Base-by-base conservation (phyloP, 176 grass and related monocot genomes). In the Phoenix dactylifera region DNA sequence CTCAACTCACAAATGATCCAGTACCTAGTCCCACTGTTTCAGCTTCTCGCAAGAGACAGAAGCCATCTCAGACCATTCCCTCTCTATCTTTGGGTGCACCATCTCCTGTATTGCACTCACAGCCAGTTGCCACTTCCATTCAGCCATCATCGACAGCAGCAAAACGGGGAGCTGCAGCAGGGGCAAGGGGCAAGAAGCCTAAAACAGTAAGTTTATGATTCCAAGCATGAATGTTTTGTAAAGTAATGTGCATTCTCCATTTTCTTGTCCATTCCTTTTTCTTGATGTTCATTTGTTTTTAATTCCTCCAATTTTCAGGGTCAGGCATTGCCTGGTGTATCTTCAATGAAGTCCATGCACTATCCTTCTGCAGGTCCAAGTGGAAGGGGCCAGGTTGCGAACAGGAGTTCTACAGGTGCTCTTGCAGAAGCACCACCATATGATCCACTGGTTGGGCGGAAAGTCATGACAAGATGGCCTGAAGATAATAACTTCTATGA, bases 41-140 rank as follows among this genome's bases (percentile, higher is more conserved):
- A 26, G 89, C 93, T 60, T 79, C 76, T 19, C 82, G 88, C 56
- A 98, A 98, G 85, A 89, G 93, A 76, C 93, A 92, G 72, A 88
- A 85, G 74, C 88, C 76, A 62, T 82, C 87, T n/a, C 92, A 88
- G 80, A 60, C 84, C 17, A 49, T 90, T 78, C 72, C 74, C 7
- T 30, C 83, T 52, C 61, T 88, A 44, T 79, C 82, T 54, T 28
- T 83, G 52, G 48, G 72, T 66, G 62, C 76, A 71, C 93, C 75
- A 1, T 50, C 84, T 73, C 55, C 82, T 63, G 70, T 51, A 19
- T 30, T 85, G 75, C 93, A 85, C 60, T 61, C 81, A 63, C 92
- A 97, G 32, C 84, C 74, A 26, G 56, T 87, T 32, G 74, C 58
- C 64, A 35, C 72, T 57, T 60, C 77, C 62, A 70, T 67, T 52